Percentiles rank a stretch among this genome's conserved stretches.
These are phyloP conservation scores for Podila verticillata DNA, from an alignment of 192 early-diverging fungal genomes.

Conservation along the genomic window DNA sequence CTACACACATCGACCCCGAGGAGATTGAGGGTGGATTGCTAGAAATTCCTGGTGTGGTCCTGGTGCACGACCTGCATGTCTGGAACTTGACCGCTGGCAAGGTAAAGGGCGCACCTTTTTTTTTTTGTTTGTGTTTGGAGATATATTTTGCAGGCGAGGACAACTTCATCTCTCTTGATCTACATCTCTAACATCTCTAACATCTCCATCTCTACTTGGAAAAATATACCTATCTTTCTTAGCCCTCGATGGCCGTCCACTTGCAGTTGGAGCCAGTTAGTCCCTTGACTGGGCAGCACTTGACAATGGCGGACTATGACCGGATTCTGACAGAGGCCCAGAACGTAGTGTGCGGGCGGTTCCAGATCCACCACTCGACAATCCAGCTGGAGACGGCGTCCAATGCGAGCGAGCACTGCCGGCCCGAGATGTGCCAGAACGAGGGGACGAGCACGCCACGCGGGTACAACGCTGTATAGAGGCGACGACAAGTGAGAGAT, in stretches of 20 bases:
- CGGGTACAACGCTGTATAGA: constrained; percentile 32
- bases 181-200: neutral
- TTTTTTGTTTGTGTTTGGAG: neutral
- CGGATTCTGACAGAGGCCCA: constrained; percentile 61
- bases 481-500: neutral
- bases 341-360: constrained; percentile 59
- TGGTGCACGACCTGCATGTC: constrained; percentile 66
- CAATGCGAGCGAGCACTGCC: constrained; percentile 59
- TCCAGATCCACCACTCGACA: constrained; percentile 65
- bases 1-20: constrained; percentile 59
- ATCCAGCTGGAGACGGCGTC: constrained; percentile 60
- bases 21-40: constrained; percentile 52
- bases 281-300: neutral
- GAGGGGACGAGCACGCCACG: constrained; percentile 9
- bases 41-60: constrained; percentile 55
- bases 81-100: constrained; percentile 68
- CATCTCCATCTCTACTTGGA: neutral
- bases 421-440: constrained; percentile 56
- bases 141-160: neutral
- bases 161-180: neutral
- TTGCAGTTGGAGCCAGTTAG: constrained; percentile 19
- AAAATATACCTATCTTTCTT: neutral
- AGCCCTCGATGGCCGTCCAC: constrained; percentile 38
- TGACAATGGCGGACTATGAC: constrained; percentile 55
- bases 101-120: constrained; percentile 10